Conservation (phyloP, 192 early-diverging fungal genomes). For the Coemansia sp. region DNA sequence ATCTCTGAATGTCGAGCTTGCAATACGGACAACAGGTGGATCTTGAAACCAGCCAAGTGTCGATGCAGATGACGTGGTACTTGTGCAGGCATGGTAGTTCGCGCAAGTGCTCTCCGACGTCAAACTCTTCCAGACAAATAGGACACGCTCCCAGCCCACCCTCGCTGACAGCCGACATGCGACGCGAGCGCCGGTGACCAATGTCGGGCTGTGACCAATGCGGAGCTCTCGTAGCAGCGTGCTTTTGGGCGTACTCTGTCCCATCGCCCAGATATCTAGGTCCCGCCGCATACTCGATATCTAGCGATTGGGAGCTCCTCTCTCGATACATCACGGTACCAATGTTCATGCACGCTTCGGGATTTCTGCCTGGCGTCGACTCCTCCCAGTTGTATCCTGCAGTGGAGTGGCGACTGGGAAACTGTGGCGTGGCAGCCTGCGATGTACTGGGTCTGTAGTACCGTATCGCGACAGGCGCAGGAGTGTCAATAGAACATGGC, state of each 20-base stretch:
- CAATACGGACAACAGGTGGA: conserved; percentile 56
- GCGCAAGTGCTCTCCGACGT: conserved; percentile 61
- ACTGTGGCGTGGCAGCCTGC: conserved; percentile 19
- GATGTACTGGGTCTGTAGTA: conserved; percentile 20
- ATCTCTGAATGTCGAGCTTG: conserved; percentile 51
- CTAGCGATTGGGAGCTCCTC: conserved; percentile 30
- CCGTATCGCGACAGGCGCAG: conserved; percentile 27
- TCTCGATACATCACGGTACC: conserved; percentile 29
- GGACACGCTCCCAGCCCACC: conserved; percentile 57
- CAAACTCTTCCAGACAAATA: conserved; percentile 70
- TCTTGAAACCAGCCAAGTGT: conserved; percentile 59
- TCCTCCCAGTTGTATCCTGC: conserved; percentile 16
- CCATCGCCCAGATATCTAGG: background rate
- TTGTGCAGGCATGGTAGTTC: conserved; percentile 65
- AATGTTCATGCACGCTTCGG: background rate
- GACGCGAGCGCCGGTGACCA: conserved; percentile 14
- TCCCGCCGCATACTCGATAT: conserved; percentile 16
- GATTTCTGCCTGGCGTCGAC: background rate
- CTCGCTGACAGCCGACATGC: conserved; percentile 16
- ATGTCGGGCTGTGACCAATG: conserved; percentile 42
- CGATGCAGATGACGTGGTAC: conserved; percentile 69
- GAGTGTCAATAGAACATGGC: conserved; percentile 14
- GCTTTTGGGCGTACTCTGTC: background rate
- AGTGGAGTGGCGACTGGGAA: conserved; percentile 2
- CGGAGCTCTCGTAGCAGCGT: conserved; percentile 14